phyloP scores from a whole-genome alignment of 2,329 filamentous ascomycete species.

The Pestalotiopsis sp. region DNA sequence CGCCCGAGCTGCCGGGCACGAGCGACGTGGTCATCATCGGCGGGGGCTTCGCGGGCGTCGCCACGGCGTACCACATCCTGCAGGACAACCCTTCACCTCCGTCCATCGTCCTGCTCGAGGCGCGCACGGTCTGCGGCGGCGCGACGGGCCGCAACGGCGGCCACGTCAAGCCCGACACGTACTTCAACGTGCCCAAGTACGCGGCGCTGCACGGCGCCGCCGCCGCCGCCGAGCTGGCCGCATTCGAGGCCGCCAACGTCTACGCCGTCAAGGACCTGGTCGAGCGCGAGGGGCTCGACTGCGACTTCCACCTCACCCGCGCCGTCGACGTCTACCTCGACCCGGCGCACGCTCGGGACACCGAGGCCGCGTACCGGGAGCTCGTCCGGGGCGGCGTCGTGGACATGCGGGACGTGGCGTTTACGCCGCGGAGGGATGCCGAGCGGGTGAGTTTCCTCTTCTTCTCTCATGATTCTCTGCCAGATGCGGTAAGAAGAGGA shows the following conservation, averaged over 20 bases:
- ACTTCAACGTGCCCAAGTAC: constrained; percentile 25
- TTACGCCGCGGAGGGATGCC: constrained; percentile 26
- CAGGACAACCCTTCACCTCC: constrained; percentile 31
- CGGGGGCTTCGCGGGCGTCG: constrained; percentile 54
- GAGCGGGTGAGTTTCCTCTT: constrained; percentile 24
- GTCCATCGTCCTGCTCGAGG: constrained; percentile 28
- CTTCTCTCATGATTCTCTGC: constrained; percentile 17
- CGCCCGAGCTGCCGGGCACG: constrained; percentile 44
- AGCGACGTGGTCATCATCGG: constrained; percentile 57
- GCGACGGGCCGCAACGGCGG: constrained; percentile 27
- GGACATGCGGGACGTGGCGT: constrained; percentile 30
- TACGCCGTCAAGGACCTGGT: constrained; percentile 36
- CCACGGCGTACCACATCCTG: constrained; percentile 46
- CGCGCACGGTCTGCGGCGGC: constrained; percentile 29
- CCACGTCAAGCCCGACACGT: constrained; percentile 37
- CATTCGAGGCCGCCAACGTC: constrained; percentile 30
- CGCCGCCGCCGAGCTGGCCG: constrained; percentile 28
- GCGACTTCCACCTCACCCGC: constrained; percentile 43
- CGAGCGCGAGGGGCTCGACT: constrained; percentile 40
- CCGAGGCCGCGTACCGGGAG: constrained; percentile 10
- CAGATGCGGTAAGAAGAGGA: background rate
- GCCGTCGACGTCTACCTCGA: constrained; percentile 25
- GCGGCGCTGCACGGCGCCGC: constrained; percentile 25
- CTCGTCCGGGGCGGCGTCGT: constrained; percentile 29
- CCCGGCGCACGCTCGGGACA: background rate